Base-by-base conservation (phyloP, 1,139 yeast species). In the Geotrichum restrictum region DNA sequence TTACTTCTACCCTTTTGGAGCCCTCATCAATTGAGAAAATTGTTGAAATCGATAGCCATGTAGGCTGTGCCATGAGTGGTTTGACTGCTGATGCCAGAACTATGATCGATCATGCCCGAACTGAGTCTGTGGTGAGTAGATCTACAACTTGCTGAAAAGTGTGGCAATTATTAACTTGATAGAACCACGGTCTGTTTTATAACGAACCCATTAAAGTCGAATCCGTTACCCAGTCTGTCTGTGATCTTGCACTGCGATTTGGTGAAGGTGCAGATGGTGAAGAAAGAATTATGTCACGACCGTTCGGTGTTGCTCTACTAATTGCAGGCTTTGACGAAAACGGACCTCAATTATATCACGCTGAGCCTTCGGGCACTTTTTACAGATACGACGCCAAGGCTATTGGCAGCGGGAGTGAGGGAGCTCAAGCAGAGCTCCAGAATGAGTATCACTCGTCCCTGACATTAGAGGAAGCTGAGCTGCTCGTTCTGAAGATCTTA, bases 211-310 rank as follows among this genome's bases (percentile, higher is more conserved):
- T 93, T 64, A 86, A 87, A 55, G 95, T 93, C 37, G 98, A 94
- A 70, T 82, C 95, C 50, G 81, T 93, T 64, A 91, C 98, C 13
- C 99, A 94, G 71, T 83, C 95, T 1, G 96, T 94, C 24, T 93
- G 98, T 71, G 98, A 94, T 72, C 78, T 94, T 67, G 98, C 99
- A 1, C 77, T 94, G 63, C 80, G 98, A 68, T 94, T 94, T 64
- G 99, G 99, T 57, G 99, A 93, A 74, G 97, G 98, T 61, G 98
- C 97, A 10, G 85, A 93, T 44, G 98, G 97, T 57, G 98, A 93
- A 68, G 94, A 94, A 70, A 80, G 96, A 68, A 79, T 91, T 63
- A 94, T 94, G 99, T 88, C 97, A 3, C 83, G 99, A 73, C 99
- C 99, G 10, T 94, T 94, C 70, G 99, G 99, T 67, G 99, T 94